phyloP scores from a whole-genome alignment of 1,139 yeast species.

The Wickerhamomyces sp. region DNA sequence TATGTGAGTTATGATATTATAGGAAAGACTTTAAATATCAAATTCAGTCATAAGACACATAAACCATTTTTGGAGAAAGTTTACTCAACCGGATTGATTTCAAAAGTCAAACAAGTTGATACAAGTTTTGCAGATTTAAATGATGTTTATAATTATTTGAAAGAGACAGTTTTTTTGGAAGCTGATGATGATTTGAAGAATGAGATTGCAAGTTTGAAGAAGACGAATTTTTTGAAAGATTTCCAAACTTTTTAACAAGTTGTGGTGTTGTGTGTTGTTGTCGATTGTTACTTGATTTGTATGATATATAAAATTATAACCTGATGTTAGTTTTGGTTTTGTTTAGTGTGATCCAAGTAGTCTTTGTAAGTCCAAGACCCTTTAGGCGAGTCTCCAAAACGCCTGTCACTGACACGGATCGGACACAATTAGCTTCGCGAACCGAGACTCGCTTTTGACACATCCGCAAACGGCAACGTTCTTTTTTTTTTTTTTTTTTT shows the following conservation, averaged over 20 bases:
- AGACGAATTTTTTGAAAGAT: slow-evolving; percentile 17
- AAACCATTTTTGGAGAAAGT: slow-evolving; percentile 16
- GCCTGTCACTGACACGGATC: too few species aligned
- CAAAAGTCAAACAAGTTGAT: slow-evolving; percentile 10
- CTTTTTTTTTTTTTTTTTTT: too few species aligned
- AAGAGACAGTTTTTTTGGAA: slow-evolving; percentile 1
- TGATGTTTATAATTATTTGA: slow-evolving; percentile 5
- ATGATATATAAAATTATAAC: too few species aligned
- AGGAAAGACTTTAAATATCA: slow-evolving; percentile 17
- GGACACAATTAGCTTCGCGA: too few species aligned
- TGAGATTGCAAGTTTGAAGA: slow-evolving; percentile 14
- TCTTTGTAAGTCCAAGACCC: too few species aligned
- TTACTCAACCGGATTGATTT: slow-evolving; percentile 14
- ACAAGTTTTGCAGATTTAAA: slow-evolving; percentile 3
- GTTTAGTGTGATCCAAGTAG: too few species aligned
- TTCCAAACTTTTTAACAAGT: slow-evolving; percentile 11
- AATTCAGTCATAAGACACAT: slow-evolving; percentile 18
- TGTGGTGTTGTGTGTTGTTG: too few species aligned
- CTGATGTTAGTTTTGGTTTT: too few species aligned
- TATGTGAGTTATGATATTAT: slow-evolving; percentile 20
- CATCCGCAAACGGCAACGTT: too few species aligned
- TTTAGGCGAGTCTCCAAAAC: too few species aligned
- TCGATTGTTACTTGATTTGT: too few species aligned
- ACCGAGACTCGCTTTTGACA: too few species aligned
- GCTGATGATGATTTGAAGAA: slow-evolving; percentile 6